Conservation (phyloP, 805 yeast species). For the Candida succiphila region DNA sequence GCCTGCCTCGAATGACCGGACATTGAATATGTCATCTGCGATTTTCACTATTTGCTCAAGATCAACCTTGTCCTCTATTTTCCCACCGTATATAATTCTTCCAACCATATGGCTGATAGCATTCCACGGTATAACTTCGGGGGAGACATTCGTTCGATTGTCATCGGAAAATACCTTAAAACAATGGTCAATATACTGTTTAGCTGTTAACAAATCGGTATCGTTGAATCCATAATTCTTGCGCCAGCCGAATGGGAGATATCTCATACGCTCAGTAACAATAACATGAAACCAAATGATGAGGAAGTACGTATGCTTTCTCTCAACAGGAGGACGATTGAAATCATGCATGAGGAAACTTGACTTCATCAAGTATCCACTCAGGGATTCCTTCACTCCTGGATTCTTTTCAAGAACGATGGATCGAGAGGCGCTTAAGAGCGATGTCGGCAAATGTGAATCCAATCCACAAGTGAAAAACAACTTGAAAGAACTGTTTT, state of each 20-base stretch:
- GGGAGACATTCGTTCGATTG: slow-evolving; percentile 28
- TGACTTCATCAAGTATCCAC: no score
- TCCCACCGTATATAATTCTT: slow-evolving; percentile 58
- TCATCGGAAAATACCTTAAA: slow-evolving; percentile 17
- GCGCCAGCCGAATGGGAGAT: slow-evolving; percentile 53
- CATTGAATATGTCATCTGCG: slow-evolving; percentile 28
- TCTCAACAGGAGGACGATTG: slow-evolving; percentile 27
- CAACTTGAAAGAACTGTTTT: slow-evolving; percentile 34
- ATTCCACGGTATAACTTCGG: slow-evolving; percentile 44
- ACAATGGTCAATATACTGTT: slow-evolving; percentile 31
- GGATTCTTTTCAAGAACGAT: slow-evolving; percentile 53
- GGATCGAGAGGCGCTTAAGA: slow-evolving; percentile 45
- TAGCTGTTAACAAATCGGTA: slow-evolving; percentile 50
- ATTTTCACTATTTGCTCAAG: slow-evolving; percentile 22
- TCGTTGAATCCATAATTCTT: slow-evolving; percentile 62
- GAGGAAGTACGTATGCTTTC: slow-evolving; percentile 38
- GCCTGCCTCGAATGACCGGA: slow-evolving; percentile 27
- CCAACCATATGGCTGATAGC: slow-evolving; percentile 39
- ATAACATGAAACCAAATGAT: slow-evolving; percentile 66
- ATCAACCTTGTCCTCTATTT: slow-evolving; percentile 36
- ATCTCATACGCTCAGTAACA: slow-evolving; percentile 47
- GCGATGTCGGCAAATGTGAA: slow-evolving; percentile 40
- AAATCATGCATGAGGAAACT: no score
- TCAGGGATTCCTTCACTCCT: slow-evolving; percentile 46
- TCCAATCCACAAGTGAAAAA: slow-evolving; percentile 54